Conservation (phyloP, 2,329 filamentous ascomycete genomes). For the Neonectria neomacrospora region DNA sequence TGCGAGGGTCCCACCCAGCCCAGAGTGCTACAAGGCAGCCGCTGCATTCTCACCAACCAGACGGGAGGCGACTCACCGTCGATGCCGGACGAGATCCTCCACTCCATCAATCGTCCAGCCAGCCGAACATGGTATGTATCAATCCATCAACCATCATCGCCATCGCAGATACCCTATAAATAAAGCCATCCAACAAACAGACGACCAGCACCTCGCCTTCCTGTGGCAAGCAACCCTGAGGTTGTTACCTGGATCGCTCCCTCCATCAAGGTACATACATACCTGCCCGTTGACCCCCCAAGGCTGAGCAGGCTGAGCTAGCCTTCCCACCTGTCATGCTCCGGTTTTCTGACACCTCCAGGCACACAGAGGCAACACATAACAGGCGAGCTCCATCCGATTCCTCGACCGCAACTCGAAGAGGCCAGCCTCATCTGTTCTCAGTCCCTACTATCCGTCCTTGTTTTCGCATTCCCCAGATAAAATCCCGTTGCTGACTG, state of each 20-base stretch:
- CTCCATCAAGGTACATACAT: neutral
- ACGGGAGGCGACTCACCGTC: neutral
- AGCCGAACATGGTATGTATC: neutral
- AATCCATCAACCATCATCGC: neutral
- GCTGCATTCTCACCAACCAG: neutral
- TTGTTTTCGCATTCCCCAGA: neutral
- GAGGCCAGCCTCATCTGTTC: slow-evolving; percentile 6
- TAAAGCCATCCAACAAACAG: neutral
- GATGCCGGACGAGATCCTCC: neutral
- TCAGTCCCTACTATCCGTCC: neutral
- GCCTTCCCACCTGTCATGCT: slow-evolving; percentile 10
- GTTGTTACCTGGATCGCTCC: neutral
- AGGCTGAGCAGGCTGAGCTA: slow-evolving; percentile 4
- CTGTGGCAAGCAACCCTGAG: neutral
- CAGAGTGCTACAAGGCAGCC: neutral
- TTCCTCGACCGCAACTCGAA: slow-evolving; percentile 20
- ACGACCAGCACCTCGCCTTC: neutral
- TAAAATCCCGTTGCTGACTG: slow-evolving; percentile 12
- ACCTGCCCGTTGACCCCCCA: neutral
- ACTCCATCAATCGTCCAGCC: neutral
- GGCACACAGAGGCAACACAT: slow-evolving; percentile 16
- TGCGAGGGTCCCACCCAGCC: neutral
- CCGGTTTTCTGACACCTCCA: slow-evolving; percentile 20
- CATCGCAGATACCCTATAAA: neutral
- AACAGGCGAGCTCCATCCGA: slow-evolving; percentile 23